These are phyloP conservation scores for Cardiospermum halicacabum DNA, from an alignment of 345 rosid species.

Conservation along the genomic window DNA sequence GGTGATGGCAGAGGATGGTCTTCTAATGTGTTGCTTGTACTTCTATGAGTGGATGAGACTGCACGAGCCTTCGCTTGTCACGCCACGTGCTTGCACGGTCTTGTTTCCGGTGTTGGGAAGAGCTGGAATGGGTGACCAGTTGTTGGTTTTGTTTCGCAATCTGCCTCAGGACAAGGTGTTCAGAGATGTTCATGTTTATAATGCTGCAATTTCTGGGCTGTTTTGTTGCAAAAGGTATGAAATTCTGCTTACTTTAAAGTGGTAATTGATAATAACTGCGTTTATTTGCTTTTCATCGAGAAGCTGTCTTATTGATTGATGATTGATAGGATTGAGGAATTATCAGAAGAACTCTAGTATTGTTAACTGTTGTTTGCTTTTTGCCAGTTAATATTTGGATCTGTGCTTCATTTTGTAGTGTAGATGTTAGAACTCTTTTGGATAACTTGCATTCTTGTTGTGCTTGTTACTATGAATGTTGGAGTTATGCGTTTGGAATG, in stretches of 20 bases:
- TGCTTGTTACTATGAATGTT: not conserved
- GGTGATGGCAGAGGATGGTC: conserved; percentile 55
- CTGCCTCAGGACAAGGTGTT: conserved; percentile 56
- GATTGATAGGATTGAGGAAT: conserved; percentile 1
- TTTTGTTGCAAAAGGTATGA: conserved; percentile 53
- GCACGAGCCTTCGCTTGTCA: conserved; percentile 64
- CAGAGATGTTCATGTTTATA: conserved; percentile 63
- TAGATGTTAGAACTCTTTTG: not conserved
- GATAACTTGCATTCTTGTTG: not conserved
- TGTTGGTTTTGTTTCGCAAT: conserved; percentile 54
- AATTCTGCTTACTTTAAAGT: not conserved
- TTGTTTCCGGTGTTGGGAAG: conserved; percentile 65
- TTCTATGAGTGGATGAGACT: conserved; percentile 84
- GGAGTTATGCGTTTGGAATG: not conserved
- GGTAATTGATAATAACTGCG: not conserved
- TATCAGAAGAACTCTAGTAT: too few species aligned
- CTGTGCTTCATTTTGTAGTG: not conserved
- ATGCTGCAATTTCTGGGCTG: conserved; percentile 74
- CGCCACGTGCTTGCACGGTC: conserved; percentile 62
- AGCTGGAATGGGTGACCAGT: conserved; percentile 47
- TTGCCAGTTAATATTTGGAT: not conserved
- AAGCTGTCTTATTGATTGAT: not conserved
- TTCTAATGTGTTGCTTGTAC: conserved; percentile 47
- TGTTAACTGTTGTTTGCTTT: not conserved
- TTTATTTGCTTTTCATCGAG: not conserved